Base-by-base conservation (phyloP, 345 rosid genomes). In the Linum trigynum region DNA sequence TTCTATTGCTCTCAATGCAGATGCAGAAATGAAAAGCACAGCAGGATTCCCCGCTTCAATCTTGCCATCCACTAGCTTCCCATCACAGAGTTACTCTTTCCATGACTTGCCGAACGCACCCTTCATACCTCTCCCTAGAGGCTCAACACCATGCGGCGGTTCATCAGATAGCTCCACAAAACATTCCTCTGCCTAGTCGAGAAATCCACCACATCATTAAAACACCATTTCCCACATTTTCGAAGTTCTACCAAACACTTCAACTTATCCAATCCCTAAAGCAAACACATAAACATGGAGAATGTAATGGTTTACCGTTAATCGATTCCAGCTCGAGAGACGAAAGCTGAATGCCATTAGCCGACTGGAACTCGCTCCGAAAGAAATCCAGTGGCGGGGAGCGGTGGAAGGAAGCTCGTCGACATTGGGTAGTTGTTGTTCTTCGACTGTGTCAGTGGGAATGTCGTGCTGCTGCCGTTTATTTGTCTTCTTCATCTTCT, bases 1-100 rank as follows among this genome's bases (percentile, higher is more conserved):
- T 36, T 89, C 95, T 61, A 87, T 77, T 62, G 87, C 72, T 77
- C 95, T 84, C 67, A 92, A 62, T 39, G 98, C 94, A 59, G 97
- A 92, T 11, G 84, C 76, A 57, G 85, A 72, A 57, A 92, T 63
- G 56, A 86, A 75, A 51, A 87, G 84, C 75, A 86, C 86, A 35
- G 86, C 78, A 2, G 96, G 98, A 69, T 69, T 81, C 63, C 96
- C 98, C 0, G 95, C 75, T 40, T 82, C 84, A 5, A 84, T 68
- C 35, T 74, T 71, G 40, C 92, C 88, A 71, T 80, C 89, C 65
- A 65, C 41, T 7, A 72, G 56, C 68, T 75, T 72, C 58, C 82
- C 80, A 74, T 84, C 83, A 65, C 78, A 80, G 38, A 87, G 81
- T 10, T 12, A 77, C 65, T 87, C 78, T 78, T 74, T 83, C 96